These are phyloP conservation scores for Rhodotorula taiwanensis DNA, from an alignment of 768 basidiomycete species.

Conservation along the genomic window DNA sequence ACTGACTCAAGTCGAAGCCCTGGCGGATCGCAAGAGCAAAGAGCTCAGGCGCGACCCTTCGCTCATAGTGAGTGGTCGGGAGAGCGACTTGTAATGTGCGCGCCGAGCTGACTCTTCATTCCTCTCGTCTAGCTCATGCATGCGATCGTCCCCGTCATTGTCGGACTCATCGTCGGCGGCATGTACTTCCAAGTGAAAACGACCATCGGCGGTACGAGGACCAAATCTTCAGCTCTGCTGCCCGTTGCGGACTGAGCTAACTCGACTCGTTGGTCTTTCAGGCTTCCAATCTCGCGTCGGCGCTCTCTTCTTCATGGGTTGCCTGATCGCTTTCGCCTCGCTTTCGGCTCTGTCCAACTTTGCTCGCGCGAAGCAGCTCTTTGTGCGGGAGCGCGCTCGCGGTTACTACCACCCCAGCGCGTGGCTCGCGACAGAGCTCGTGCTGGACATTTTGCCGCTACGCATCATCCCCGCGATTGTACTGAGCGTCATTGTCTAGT, in stretches of 20 bases:
- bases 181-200: constrained; percentile 56
- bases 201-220: constrained; percentile 18
- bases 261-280: too few relatives aligned
- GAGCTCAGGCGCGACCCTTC: constrained; percentile 55
- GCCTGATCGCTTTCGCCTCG: constrained; percentile 82
- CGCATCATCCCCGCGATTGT: constrained; percentile 82
- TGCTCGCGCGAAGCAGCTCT: constrained; percentile 72
- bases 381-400: constrained; percentile 79
- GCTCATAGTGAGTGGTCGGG: constrained; percentile 20
- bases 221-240: background rate
- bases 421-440: constrained; percentile 79
- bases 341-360: constrained; percentile 85
- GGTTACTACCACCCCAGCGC: constrained; percentile 82
- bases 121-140: constrained; percentile 56
- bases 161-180: constrained; percentile 86
- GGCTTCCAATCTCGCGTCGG: constrained; percentile 63
- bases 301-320: constrained; percentile 87
- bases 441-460: constrained; percentile 84
- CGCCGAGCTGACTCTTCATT: constrained; percentile 50
- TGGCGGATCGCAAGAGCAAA: constrained; percentile 80
- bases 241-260: background rate
- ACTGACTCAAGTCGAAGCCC: constrained; percentile 77
- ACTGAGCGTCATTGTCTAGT: constrained; percentile 61
- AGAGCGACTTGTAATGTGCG: background rate
- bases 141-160: constrained; percentile 57